These are phyloP conservation scores for Talaromyces rugulosus DNA, from an alignment of 2,329 filamentous ascomycete species.

Conservation along the genomic window DNA sequence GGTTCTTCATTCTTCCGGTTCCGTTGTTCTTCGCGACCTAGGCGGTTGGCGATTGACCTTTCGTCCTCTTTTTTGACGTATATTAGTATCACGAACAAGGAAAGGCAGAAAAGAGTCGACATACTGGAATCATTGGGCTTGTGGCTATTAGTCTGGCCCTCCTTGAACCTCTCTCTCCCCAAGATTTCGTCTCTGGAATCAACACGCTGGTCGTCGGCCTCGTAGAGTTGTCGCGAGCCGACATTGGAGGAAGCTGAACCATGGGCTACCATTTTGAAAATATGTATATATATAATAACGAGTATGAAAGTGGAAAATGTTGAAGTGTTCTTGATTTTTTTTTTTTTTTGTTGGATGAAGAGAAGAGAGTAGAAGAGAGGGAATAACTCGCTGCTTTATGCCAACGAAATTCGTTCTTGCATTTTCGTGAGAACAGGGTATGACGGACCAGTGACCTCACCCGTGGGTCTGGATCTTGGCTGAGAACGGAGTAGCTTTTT, in stretches of 20 bases:
- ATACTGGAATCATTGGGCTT: constrained; percentile 66
- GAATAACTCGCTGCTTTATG: background rate
- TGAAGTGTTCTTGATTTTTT: background rate
- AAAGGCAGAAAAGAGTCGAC: constrained; percentile 5
- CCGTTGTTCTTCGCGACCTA: constrained; percentile 23
- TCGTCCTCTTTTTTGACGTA: constrained; percentile 34
- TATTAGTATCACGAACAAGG: background rate
- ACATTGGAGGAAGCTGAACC: constrained; percentile 53
- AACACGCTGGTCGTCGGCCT: constrained; percentile 73
- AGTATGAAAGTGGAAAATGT: background rate
- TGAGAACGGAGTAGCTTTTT: background rate
- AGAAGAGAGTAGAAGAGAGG: background rate
- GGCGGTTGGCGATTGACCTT: constrained; percentile 40
- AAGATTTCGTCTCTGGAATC: constrained; percentile 49
- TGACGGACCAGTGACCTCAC: constrained; percentile 13
- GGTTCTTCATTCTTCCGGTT: constrained; percentile 21
- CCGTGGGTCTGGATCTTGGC: constrained; percentile 8
- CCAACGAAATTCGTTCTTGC: background rate
- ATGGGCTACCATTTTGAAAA: constrained; percentile 1
- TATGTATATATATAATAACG: background rate
- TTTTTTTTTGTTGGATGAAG: background rate
- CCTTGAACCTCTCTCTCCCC: constrained; percentile 61
- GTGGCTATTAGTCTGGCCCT: constrained; percentile 69
- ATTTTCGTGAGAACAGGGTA: background rate
- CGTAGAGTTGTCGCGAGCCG: constrained; percentile 63